Base-by-base conservation (phyloP, 1,284 basidiomycete genomes). In the Trametes versicolor region DNA sequence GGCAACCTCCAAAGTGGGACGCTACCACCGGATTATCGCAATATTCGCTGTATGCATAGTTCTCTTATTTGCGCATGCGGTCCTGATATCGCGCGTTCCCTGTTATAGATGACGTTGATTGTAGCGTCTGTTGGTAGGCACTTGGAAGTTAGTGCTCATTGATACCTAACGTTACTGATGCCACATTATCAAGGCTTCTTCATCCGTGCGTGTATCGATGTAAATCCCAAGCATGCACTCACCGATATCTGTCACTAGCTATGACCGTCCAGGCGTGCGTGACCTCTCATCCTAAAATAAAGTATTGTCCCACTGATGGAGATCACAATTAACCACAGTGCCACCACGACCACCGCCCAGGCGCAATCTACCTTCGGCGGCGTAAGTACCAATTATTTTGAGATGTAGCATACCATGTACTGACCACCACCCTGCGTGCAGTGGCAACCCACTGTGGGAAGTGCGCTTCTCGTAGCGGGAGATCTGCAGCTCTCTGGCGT, bases 401-500 rank as follows among this genome's bases (percentile, higher is more conserved):
- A n/a, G 6, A n/a, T 10, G 6, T 12, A 34, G 17, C 17, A 8
- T 48, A 8, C 9, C 23, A 4, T 48, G 45, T 2, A 15, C 25
- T 23, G 23, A 23, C 25, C 23, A 12, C 21, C 7, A 48, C 10
- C 21, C 4, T 23, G 7, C 21, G 17, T 36, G 17, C 27, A 52
- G 50, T 52, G 50, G 50, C n/a, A 21, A 19, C 50, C 50, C n/a
- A 52, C 50, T 19, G 32, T 21, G 2, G 50, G 50, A 15, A 34
- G 29, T n/a, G 50, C 50, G 6, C 29, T 52, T 9, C 34, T 52
- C 12, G n/a, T 52, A 25, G 50, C 50, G 1, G 50, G 50, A 9
- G 50, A 52, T 32, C 17, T 52, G 1, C 50, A 52, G 50, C 50
- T 52, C 5, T n/a, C 50, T 17, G 50, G 25, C 34, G 32, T 52